Base-by-base conservation (phyloP, 208 protist species). In the Leishmania aethiopica region DNA sequence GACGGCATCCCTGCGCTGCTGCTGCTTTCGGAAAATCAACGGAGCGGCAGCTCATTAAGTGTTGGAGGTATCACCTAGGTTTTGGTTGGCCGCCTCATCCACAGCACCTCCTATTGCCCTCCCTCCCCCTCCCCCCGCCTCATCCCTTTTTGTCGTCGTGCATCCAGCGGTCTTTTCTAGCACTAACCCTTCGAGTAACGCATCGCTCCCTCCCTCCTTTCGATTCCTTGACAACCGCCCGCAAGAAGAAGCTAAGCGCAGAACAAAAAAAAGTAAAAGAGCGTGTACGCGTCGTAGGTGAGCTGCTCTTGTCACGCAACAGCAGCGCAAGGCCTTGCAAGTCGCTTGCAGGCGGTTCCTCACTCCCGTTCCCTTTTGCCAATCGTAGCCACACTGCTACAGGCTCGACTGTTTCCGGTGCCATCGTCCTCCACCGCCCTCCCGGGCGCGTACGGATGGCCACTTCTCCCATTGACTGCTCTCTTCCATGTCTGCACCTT, bases 151-250 rank as follows among this genome's bases (percentile, higher is more conserved):
- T 40, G 37, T 40, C 62, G 40, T 42, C 22, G 40, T 17, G 40
- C 13, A 45, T 71, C 13, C 69, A 17, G 69, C 15, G 0, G 42
- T 2, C 19, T n/a, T n/a, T 11, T 73, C 37, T 71, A 47, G 8
- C 66, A 28, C 22, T 73, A 73, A 73, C 69, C 25, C 22, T 73
- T 49, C 69, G 69, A 73, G 35, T 73, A 73, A 73, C 67, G 67
- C 25, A 1, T 72, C 25, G 0, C 22, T 49, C 67, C 25, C 67
- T 72, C 2, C 45, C 53, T 32, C 3, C 22, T 40, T 45, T 10
- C 28, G 32, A 62, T 22, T 19, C 32, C 47, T 13, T 32, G 49
- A 1, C 49, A 60, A 15, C 47, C 2, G 32, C 5, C 47, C n/a
- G 70, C 8, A 5, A 74, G 22, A 25, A 45, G 11, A 76, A 40